These are phyloP conservation scores for Paramecium caudatum DNA, from an alignment of 73 alveolate genomes.

Conservation along the genomic window DNA sequence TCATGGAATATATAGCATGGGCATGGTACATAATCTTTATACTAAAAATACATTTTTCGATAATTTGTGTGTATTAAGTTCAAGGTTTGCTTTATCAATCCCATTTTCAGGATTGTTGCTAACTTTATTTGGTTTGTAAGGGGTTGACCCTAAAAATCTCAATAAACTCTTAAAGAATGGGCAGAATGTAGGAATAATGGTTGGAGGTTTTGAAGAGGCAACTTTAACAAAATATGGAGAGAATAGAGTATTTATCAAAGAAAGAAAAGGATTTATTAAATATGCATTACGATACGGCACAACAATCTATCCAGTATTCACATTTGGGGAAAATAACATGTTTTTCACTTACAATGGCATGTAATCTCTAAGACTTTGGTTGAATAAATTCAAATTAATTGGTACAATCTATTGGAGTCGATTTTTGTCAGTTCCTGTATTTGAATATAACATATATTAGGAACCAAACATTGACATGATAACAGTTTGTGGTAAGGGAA, in stretches of 20 bases:
- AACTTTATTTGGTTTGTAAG: slow-evolving; percentile 47
- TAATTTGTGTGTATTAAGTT: slow-evolving; percentile 9
- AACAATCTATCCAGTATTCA: slow-evolving; percentile 71
- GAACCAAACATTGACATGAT: slow-evolving; percentile 67
- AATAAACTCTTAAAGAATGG: slow-evolving; percentile 65
- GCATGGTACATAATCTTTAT: background rate
- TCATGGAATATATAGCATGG: slow-evolving; percentile 40
- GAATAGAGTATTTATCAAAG: slow-evolving; percentile 65
- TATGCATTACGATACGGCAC: slow-evolving; percentile 75
- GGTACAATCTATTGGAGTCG: slow-evolving; percentile 74
- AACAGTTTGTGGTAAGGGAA: slow-evolving; percentile 71
- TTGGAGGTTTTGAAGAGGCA: slow-evolving; percentile 78
- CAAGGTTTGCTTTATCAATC: slow-evolving; percentile 31
- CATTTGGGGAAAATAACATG: slow-evolving; percentile 67
- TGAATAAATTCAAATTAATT: slow-evolving; percentile 59
- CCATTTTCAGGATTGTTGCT: slow-evolving; percentile 45
- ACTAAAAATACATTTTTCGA: slow-evolving; percentile 56
- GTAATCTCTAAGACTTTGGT: slow-evolving; percentile 57
- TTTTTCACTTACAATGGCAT: slow-evolving; percentile 64
- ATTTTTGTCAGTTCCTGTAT: slow-evolving; percentile 68
- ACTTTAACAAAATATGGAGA: slow-evolving; percentile 67
- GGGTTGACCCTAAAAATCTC: slow-evolving; percentile 70
- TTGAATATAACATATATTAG: background rate
- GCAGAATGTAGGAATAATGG: slow-evolving; percentile 57
- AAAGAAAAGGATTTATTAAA: slow-evolving; percentile 74